Evolutionary conservation across 2,329 filamentous ascomycete species (phyloP), one percentile per base, ranked within the genome.

Genomic region (Alternaria longipes): DNA sequence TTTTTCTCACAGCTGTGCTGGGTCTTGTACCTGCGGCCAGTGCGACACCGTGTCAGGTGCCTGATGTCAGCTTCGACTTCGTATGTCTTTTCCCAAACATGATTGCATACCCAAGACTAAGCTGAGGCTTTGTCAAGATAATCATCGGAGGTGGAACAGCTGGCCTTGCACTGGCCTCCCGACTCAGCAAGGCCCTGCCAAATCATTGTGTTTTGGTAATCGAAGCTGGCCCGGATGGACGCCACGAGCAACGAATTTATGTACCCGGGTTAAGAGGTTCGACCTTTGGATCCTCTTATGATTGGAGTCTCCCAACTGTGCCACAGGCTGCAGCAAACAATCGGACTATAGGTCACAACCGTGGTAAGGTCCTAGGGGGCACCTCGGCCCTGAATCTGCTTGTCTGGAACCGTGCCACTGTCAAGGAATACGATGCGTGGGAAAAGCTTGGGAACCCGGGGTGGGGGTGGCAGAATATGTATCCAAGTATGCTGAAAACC

Each of bases 401-500:
- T 66, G 63, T 68, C 22, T 78, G 74, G 63, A 73, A 77, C 18
- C 68, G 78, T 9, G 78, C 68, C 4, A 66, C 64, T n/a, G 61
- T 68, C 16, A 70, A 64, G 4, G 77, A 79, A 54, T 79, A 77
- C 53, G 83, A 89, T 72, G 81, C 80, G 1, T 89, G 87, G 87
- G 83, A 82, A 54, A 74, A 80, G 26, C 74, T 89, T 12, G 87
- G 87, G 0, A 89, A 89, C 64, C 42, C 53, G 40, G 63, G 66
- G 7, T 90, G 87, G 87, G 80, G 81, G 1, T 89, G 84, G 84
- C 74, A 84, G 38, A 76, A 77, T 11, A 65, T 84, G 46, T 64
- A 68, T 47, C 59, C 68, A 8, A 74, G 70, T 8, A 77, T 79
- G 69, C 66, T 72, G n/a, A 67, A 38, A n/a, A n/a, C 16, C 5